A percentile compares a stretch with the other conserved stretches of the same genome.
Evolutionary conservation across 805 yeast genomes (phyloP).

Genomic region (Candida berthetii): DNA sequence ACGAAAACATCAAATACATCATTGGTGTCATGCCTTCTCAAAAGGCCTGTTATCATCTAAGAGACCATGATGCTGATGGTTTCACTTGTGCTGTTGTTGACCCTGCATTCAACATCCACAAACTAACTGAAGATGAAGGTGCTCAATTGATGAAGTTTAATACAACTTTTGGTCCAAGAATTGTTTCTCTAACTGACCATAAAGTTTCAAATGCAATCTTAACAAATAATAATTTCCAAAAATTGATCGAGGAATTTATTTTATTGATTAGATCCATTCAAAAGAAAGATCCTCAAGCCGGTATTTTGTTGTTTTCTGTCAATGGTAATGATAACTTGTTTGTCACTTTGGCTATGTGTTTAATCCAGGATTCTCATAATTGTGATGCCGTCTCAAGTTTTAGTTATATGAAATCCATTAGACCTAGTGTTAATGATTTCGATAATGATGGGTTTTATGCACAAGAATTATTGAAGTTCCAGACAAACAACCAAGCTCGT

Average conservation of each 20-base stretch:
- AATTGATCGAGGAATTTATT: conserved; percentile 16
- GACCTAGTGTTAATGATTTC: conserved; percentile 18
- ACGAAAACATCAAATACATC: conserved; percentile 32
- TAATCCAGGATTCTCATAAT: conserved; percentile 16
- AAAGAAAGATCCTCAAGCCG: conserved; percentile 17
- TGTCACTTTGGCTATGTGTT: conserved; percentile 15
- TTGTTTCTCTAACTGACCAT: conserved; percentile 12
- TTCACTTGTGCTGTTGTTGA: conserved; percentile 26
- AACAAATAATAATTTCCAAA: conserved; percentile 18
- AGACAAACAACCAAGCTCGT: conserved; percentile 11
- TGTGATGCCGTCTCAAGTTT: conserved; percentile 17
- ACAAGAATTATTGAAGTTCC: conserved; percentile 16
- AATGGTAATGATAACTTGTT: conserved; percentile 22
- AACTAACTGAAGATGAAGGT: conserved; percentile 20
- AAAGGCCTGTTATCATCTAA: conserved; percentile 23
- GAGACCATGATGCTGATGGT: conserved; percentile 15
- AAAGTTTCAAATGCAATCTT: conserved; percentile 16
- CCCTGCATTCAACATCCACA: conserved; percentile 25
- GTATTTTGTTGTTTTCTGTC: conserved; percentile 18
- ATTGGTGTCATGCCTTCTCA: conserved; percentile 29
- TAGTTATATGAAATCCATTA: conserved; percentile 17
- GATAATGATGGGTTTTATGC: conserved; percentile 17
- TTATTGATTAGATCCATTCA: conserved; percentile 12
- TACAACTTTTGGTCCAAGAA: conserved; percentile 16
- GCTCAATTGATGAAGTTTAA: conserved; percentile 19